Evolutionary conservation across 352 stramenopile species (phyloP), one percentile per base, ranked within the genome.

Genomic region (Phytophthora kernoviae): DNA sequence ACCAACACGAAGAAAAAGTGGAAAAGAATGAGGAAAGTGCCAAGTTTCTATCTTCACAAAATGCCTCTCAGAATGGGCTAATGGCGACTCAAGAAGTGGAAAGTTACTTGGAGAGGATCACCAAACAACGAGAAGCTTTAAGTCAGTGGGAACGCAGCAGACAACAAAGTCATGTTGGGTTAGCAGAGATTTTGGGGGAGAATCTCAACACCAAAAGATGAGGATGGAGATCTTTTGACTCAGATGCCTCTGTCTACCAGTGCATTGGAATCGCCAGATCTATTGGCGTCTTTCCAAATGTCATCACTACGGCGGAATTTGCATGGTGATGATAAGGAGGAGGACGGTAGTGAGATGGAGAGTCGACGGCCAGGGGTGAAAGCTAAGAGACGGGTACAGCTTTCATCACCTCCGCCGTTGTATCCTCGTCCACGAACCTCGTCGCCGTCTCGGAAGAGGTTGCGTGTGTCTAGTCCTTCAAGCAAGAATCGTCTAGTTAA

Each of bases 31-130:
- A 58, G 0, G 45, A 40, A 4, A 46, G 33, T 27, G 9, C 37
- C 17, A 40, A 11, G 14, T 26, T 46, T 18, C 36, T 60, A 11
- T 58, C 58, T 0, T 15, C 55, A 7, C 32, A 39, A 22, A 43
- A 4, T 43, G 37, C 37, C 12, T 21, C 37, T 15, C 56, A 43
- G 18, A 67, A 45, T 22, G 44, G 20, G 21, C 49, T 84, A 6
- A 79, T 87, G 63, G 57, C 55, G 2, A 87, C 75, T 18, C 77
- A 86, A 48, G 77, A 87, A 20, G 65, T 87, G 36, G 71, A 84
- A 51, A 72, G 52, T 24, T 84, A 83, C 54, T 46, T 83, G 51
- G 73, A 79, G 37, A 65, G 77, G 0, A 84, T 87, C 43, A 70
- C 70, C 1, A 71, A 72, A 41, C 77, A 87, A 43, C 63, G 74